phyloP scores from a whole-genome alignment of 192 early-diverging fungal species.

The Anaeromyces robustus region DNA sequence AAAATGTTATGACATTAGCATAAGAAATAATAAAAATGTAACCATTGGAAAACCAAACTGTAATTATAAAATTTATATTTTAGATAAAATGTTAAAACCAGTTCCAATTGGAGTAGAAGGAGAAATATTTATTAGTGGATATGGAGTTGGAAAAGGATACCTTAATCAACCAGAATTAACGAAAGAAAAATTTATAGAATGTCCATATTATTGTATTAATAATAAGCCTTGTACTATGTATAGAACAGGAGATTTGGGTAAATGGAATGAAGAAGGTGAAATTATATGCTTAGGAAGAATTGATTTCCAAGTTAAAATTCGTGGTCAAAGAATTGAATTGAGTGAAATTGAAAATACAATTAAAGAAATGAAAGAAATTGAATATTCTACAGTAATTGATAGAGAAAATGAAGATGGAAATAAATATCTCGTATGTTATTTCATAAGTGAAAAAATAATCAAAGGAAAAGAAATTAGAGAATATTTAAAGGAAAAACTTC shows the following conservation, averaged over 20 bases:
- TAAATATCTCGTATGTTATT: background rate
- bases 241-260: background rate
- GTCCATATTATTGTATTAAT: constrained; percentile 12
- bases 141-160: constrained; percentile 17
- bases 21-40: background rate
- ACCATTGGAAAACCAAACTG: constrained; percentile 8
- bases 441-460: background rate
- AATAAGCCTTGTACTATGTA: background rate
- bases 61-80: constrained; percentile 8
- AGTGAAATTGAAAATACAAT: background rate
- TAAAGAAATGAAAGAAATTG: background rate
- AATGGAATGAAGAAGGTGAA: background rate
- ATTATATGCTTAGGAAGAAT: background rate
- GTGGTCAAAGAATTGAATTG: background rate
- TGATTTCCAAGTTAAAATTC: background rate
- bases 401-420: background rate
- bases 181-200: constrained; percentile 10
- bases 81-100: constrained; percentile 6
- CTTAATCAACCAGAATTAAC: constrained; percentile 13
- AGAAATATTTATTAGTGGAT: constrained; percentile 16
- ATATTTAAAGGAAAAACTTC: background rate
- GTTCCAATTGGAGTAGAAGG: constrained; percentile 13
- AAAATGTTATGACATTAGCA: background rate
- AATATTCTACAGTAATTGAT: background rate
- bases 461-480: background rate